phyloP scores from a whole-genome alignment of 148 eudicot species.

The Polygonum aviculare region DNA sequence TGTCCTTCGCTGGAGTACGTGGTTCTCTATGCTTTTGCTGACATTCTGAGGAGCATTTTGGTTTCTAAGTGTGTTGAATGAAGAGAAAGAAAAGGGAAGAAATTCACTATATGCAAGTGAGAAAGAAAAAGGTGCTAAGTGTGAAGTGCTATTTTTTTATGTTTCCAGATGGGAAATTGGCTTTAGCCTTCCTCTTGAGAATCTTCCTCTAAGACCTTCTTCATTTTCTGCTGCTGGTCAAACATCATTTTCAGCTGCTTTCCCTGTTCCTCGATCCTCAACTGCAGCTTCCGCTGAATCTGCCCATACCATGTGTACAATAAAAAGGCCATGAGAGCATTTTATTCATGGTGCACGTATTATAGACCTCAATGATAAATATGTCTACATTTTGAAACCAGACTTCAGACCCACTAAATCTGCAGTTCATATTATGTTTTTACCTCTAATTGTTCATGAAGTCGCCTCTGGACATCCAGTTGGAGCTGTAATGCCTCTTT shows the following conservation, averaged over 20 bases:
- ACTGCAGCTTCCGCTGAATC: conserved; percentile 70
- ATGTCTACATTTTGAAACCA: neutral
- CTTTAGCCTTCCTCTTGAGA: neutral
- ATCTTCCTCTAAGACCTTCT: conserved; percentile 3
- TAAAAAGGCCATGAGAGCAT: neutral
- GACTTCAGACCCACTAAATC: neutral
- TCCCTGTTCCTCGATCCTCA: conserved; percentile 85
- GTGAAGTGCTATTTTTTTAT: neutral
- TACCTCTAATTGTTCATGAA: conserved; percentile 12
- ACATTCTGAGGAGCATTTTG: neutral
- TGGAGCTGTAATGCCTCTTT: conserved; percentile 14
- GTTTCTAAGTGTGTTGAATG: neutral
- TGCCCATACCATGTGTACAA: conserved; percentile 6
- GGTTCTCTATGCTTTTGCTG: conserved; percentile 7
- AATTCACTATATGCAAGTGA: conserved; percentile 3
- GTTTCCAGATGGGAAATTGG: neutral
- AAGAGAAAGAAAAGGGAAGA: neutral
- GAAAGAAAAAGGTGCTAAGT: neutral
- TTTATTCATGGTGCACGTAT: neutral
- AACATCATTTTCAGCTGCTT: conserved; percentile 71
- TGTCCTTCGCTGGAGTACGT: neutral
- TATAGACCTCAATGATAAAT: neutral
- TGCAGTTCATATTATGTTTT: neutral
- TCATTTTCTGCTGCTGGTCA: conserved; percentile 24
- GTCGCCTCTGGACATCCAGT: conserved; percentile 12